A percentile compares a stretch with the other conserved stretches of the same genome.
phyloP scores from a whole-genome alignment of 192 early-diverging fungal species.

The Coemansia sp. region DNA sequence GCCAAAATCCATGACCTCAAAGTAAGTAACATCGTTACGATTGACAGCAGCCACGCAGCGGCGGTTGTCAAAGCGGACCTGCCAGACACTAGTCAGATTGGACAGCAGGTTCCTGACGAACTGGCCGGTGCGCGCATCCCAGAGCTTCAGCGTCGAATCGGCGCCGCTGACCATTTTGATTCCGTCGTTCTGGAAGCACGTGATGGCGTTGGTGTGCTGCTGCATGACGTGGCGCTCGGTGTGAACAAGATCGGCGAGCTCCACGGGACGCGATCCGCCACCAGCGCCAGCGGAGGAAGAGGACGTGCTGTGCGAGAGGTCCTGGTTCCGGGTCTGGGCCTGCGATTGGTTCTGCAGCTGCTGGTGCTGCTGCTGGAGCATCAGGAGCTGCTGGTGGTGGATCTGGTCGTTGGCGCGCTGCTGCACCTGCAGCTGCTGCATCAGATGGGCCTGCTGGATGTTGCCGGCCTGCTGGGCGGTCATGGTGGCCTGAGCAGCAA shows the following conservation, averaged over 20 bases:
- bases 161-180: slow-evolving; percentile 92
- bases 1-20: slow-evolving; percentile 60
- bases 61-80: slow-evolving; percentile 87
- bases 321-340: background rate
- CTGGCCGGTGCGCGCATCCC: slow-evolving; percentile 89
- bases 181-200: slow-evolving; percentile 97
- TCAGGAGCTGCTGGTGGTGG: slow-evolving; percentile 30
- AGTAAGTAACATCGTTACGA: slow-evolving; percentile 53
- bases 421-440: slow-evolving; percentile 51
- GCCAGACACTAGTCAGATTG: slow-evolving; percentile 88
- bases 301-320: slow-evolving; percentile 12
- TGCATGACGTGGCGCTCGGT: slow-evolving; percentile 66
- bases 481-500: slow-evolving; percentile 21
- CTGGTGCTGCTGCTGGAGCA: slow-evolving; percentile 35
- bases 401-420: slow-evolving; percentile 52
- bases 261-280: background rate
- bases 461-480: slow-evolving; percentile 24
- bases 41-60: slow-evolving; percentile 80
- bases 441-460: slow-evolving; percentile 40
- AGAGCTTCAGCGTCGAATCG: slow-evolving; percentile 92
- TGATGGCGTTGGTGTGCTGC: slow-evolving; percentile 76
- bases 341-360: slow-evolving; percentile 20
- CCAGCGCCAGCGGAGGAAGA: background rate
- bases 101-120: slow-evolving; percentile 82
- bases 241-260: slow-evolving; percentile 42